Percentiles rank a stretch among this genome's conserved stretches.
Evolutionary conservation across 1,284 basidiomycete genomes (phyloP).

Genomic region (Thecaphora frezii): DNA sequence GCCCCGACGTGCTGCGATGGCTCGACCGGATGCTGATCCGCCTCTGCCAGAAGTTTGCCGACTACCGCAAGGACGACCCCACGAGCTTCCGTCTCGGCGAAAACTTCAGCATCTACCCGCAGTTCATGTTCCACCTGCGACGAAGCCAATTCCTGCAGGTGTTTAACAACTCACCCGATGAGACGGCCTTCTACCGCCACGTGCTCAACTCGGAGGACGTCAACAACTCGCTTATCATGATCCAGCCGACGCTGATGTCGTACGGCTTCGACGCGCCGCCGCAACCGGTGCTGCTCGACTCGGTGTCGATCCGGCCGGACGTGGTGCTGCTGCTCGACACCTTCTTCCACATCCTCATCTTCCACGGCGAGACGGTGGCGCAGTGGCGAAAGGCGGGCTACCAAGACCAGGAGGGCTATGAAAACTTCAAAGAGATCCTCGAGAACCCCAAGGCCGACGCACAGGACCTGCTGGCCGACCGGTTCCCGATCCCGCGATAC

Average conservation of each 20-base stretch:
- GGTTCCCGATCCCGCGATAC: conserved; percentile 95
- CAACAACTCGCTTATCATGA: conserved; percentile 99
- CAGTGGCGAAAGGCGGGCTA: conserved; percentile 99
- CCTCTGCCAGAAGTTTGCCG: conserved; percentile 98
- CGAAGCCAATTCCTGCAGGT: conserved; percentile 98
- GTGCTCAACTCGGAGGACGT: conserved; percentile 96
- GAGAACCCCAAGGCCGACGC: conserved; percentile 74
- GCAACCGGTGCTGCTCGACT: conserved; percentile 93
- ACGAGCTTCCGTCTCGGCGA: conserved; percentile 88
- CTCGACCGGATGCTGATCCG: conserved; percentile 97
- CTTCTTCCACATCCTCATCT: conserved; percentile 99
- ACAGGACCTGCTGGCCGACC: conserved; percentile 83
- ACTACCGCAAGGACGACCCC: conserved; percentile 97
- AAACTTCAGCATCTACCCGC: conserved; percentile 98
- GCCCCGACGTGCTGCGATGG: conserved; percentile 94
- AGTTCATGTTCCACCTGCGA: conserved; percentile 99
- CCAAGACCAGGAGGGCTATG: conserved; percentile 97
- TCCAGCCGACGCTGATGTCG: conserved; percentile 98
- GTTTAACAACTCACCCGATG: conserved; percentile 99
- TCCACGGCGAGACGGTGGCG: conserved; percentile 95
- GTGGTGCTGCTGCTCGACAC: conserved; percentile 97
- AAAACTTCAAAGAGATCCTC: conserved; percentile 94
- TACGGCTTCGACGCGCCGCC: conserved; percentile 89
- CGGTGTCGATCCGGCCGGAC: conserved; percentile 94
- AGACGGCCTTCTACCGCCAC: conserved; percentile 98